Conservation (phyloP, 495 filamentous ascomycete species). For the Chlorociboria aeruginascens region DNA sequence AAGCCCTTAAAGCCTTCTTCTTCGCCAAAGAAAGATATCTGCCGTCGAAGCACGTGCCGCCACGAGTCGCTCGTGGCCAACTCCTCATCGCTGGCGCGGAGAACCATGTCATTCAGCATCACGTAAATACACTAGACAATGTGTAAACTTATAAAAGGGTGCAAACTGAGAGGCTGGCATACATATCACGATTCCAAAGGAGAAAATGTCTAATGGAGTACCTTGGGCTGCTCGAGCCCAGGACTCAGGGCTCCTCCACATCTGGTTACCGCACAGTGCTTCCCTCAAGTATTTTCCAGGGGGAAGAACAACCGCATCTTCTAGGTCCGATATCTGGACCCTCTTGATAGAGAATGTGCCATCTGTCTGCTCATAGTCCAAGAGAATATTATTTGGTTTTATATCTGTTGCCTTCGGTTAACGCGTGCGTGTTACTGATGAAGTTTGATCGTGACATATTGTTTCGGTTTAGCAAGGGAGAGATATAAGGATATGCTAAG, state of each 20-base stretch:
- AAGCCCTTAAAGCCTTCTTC: too few relatives aligned
- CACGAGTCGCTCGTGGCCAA: too few relatives aligned
- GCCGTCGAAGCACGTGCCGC: too few relatives aligned
- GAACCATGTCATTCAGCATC: too few relatives aligned
- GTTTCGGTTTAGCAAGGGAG: conserved; percentile 3
- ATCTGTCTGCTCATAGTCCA: conserved; percentile 22
- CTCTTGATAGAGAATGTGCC: conserved; percentile 5
- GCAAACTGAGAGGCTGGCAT: too few relatives aligned
- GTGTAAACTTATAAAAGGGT: too few relatives aligned
- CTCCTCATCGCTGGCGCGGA: too few relatives aligned
- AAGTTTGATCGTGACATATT: conserved; percentile 1
- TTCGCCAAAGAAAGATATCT: too few relatives aligned
- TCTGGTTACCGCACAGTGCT: conserved; percentile 24
- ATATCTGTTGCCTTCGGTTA: conserved; percentile 20
- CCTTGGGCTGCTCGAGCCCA: conserved; percentile 1
- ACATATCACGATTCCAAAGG: too few relatives aligned
- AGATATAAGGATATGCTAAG: too few relatives aligned
- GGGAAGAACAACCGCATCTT: conserved; percentile 8
- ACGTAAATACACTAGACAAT: too few relatives aligned
- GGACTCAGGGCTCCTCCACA: conserved; percentile 22
- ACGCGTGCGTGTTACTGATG: conserved; percentile 3
- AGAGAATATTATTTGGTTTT: conserved; percentile 28
- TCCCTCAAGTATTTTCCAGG: conserved; percentile 22
- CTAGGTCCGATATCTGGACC: conserved; percentile 14
- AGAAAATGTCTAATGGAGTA: too few relatives aligned